These are phyloP conservation scores for Hamamelis virginiana DNA, from an alignment of 164 flowering plant genomes.

Conservation along the genomic window DNA sequence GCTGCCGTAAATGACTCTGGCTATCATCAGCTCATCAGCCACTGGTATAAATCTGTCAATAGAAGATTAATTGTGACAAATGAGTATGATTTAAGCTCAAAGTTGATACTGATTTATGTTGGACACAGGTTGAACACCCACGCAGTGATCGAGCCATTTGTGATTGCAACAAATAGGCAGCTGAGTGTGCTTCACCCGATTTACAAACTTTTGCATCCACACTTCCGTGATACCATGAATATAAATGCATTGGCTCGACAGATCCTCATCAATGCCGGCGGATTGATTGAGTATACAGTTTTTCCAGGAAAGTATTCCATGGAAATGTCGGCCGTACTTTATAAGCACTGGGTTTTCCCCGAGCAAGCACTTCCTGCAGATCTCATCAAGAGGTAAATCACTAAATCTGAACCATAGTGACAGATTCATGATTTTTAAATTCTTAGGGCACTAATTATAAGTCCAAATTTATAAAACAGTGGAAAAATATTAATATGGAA, in stretches of 20 bases:
- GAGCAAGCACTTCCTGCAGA: constrained; percentile 62
- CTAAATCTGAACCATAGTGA: background rate
- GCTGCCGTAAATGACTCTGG: constrained; percentile 46
- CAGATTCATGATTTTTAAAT: background rate
- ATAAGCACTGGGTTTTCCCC: constrained; percentile 49
- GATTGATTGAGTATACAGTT: constrained; percentile 40
- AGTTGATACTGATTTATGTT: background rate
- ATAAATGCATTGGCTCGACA: constrained; percentile 47
- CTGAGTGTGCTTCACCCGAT: constrained; percentile 56
- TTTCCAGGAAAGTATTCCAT: constrained; percentile 43
- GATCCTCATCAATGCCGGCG: constrained; percentile 44
- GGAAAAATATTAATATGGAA: too few relatives aligned
- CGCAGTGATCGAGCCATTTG: constrained; percentile 51
- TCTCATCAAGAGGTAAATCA: constrained; percentile 47
- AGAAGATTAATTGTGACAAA: background rate
- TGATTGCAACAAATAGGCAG: constrained; percentile 56
- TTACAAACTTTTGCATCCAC: constrained; percentile 52
- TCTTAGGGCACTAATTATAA: too few relatives aligned
- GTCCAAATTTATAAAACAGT: too few relatives aligned
- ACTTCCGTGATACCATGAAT: constrained; percentile 54
- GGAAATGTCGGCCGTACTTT: constrained; percentile 41
- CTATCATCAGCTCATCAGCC: constrained; percentile 52
- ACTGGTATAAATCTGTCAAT: constrained; percentile 29
- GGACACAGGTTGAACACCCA: constrained; percentile 48
- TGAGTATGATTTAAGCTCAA: background rate